phyloP scores from a whole-genome alignment of 176 grass and related monocot species.

The Ensete glaucum region DNA sequence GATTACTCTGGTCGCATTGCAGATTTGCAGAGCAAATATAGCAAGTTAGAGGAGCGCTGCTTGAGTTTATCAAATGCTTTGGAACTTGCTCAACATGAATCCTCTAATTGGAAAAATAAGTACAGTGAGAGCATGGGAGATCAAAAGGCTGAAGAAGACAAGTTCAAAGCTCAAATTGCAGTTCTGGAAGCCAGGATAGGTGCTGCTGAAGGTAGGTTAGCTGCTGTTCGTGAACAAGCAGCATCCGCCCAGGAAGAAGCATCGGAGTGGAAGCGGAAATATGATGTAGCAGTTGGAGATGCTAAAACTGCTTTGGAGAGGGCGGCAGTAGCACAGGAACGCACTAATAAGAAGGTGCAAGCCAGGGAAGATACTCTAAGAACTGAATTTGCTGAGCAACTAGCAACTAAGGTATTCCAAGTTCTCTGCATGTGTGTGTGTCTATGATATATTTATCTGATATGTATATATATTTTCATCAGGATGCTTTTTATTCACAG shows the following conservation, averaged over 20 bases:
- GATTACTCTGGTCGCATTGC: conserved; percentile 59
- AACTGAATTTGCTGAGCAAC: conserved; percentile 59
- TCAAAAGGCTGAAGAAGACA: conserved; percentile 74
- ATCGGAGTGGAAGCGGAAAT: conserved; percentile 95
- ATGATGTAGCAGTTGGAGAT: conserved; percentile 60
- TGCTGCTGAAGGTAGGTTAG: conserved; percentile 78
- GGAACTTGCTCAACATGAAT: conserved; percentile 63
- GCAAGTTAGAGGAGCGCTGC: conserved; percentile 83
- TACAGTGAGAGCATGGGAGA: conserved; percentile 40
- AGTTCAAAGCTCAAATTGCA: conserved; percentile 66
- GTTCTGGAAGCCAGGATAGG: conserved; percentile 68
- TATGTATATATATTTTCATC: neutral
- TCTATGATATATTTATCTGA: neutral
- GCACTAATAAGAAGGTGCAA: conserved; percentile 83
- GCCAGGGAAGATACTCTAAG: conserved; percentile 83
- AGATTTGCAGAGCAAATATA: conserved; percentile 76
- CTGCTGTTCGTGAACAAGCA: conserved; percentile 78
- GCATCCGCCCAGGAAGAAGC: conserved; percentile 91
- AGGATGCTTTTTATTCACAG: no score
- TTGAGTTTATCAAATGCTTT: conserved; percentile 47
- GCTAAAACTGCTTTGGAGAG: conserved; percentile 83
- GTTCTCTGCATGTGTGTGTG: conserved; percentile 10
- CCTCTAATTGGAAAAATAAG: conserved; percentile 72
- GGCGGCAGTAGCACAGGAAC: conserved; percentile 88
- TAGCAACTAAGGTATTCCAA: conserved; percentile 57